Conservation (phyloP, 2,329 filamentous ascomycete species). For the Dissoconium aciculare region DNA sequence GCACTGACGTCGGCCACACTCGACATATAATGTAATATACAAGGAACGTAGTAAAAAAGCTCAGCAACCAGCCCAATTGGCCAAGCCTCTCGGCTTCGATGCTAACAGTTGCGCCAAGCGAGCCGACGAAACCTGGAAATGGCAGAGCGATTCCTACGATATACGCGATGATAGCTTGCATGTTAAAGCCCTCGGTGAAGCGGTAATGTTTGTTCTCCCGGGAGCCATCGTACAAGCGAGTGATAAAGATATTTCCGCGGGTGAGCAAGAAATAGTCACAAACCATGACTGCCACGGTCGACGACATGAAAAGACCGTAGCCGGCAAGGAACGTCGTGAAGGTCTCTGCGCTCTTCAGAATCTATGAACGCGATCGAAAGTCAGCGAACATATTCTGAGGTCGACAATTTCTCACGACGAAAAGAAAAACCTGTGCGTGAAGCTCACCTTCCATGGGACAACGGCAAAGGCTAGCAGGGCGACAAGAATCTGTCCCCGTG, state of each 20-base stretch:
- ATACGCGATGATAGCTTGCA: constrained; percentile 44
- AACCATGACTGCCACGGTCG: constrained; percentile 46
- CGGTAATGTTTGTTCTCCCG: constrained; percentile 35
- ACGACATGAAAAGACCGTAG: constrained; percentile 47
- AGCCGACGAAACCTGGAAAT: constrained; percentile 39
- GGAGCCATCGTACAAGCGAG: constrained; percentile 32
- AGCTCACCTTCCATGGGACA: constrained; percentile 50
- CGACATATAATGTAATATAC: constrained; percentile 35
- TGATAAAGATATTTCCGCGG: constrained; percentile 22
- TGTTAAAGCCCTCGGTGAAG: constrained; percentile 40
- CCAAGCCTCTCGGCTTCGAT: constrained; percentile 25
- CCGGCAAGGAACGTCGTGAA: constrained; percentile 46
- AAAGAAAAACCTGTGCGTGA: too few species aligned
- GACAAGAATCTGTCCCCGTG: constrained; percentile 22
- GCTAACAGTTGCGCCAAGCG: constrained; percentile 25
- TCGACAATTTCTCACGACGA: too few species aligned
- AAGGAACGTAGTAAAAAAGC: constrained; percentile 40
- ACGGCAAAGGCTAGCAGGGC: constrained; percentile 36
- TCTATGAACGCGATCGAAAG: too few species aligned
- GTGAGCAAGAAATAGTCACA: constrained; percentile 44
- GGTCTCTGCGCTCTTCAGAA: constrained; percentile 41
- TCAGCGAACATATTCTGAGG: too few species aligned
- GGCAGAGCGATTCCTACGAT: constrained; percentile 42
- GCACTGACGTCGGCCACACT: constrained; percentile 27
- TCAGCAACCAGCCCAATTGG: constrained; percentile 49